These are phyloP conservation scores for Mucor irregularis DNA, from an alignment of 371 early-diverging fungal species.

Conservation along the genomic window DNA sequence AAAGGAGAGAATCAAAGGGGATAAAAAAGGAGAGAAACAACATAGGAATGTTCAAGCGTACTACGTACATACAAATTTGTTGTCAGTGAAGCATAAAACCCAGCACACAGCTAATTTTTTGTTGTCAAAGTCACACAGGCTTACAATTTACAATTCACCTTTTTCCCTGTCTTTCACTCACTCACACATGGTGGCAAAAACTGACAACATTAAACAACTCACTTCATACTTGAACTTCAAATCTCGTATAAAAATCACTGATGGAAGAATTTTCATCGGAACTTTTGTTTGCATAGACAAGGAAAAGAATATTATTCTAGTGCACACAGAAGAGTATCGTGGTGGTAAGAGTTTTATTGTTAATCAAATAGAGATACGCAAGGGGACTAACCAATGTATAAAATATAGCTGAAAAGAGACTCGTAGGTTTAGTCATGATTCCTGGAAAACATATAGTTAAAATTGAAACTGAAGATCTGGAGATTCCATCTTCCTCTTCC, in stretches of 20 bases:
- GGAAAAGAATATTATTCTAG: slow-evolving; percentile 77
- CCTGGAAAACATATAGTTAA: slow-evolving; percentile 82
- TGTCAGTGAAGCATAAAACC: no score
- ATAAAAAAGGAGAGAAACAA: no score
- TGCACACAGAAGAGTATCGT: slow-evolving; percentile 72
- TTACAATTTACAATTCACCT: no score
- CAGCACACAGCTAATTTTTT: no score
- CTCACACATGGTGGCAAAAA: no score
- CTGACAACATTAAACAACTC: slow-evolving; percentile 49
- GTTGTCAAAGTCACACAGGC: no score
- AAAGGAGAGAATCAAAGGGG: no score
- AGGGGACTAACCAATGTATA: no score
- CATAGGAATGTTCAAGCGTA: no score
- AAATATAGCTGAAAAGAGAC: slow-evolving; percentile 58
- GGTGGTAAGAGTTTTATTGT: slow-evolving; percentile 42
- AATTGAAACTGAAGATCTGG: slow-evolving; percentile 68
- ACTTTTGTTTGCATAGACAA: slow-evolving; percentile 82
- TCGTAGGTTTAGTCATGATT: slow-evolving; percentile 86
- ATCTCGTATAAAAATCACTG: slow-evolving; percentile 66
- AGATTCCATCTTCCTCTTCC: slow-evolving; percentile 2
- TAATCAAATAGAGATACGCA: no score
- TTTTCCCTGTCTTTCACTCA: no score
- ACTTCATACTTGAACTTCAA: slow-evolving; percentile 62
- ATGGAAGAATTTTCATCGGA: slow-evolving; percentile 79
- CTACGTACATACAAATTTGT: no score